phyloP scores from a whole-genome alignment of 257 asterid species.

The Primulina tabacum region DNA sequence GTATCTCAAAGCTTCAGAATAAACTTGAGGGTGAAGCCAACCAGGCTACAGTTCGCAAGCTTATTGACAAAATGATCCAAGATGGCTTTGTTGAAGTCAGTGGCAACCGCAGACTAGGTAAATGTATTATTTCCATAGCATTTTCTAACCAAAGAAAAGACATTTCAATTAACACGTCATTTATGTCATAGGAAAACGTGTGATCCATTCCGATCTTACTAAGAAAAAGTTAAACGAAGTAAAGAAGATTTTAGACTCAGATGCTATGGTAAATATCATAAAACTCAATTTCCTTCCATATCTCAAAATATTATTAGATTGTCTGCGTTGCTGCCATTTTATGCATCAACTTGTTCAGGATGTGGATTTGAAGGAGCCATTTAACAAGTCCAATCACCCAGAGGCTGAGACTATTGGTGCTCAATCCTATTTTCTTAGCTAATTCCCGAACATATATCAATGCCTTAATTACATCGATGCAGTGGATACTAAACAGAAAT shows the following conservation, averaged over 20 bases:
- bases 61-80: slow-evolving; percentile 76
- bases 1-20: slow-evolving; percentile 63
- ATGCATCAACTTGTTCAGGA: slow-evolving; percentile 41
- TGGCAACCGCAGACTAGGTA: slow-evolving; percentile 81
- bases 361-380: slow-evolving; percentile 43
- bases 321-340: slow-evolving; percentile 10
- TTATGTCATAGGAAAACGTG: slow-evolving; percentile 75
- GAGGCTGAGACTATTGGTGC: slow-evolving; percentile 41
- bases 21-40: slow-evolving; percentile 77
- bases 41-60: slow-evolving; percentile 58
- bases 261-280: slow-evolving; percentile 48
- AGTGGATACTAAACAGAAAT: background rate
- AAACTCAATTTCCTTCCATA: background rate
- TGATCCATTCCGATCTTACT: slow-evolving; percentile 79
- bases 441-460: background rate
- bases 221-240: slow-evolving; percentile 68
- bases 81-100: slow-evolving; percentile 80
- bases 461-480: background rate
- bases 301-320: slow-evolving; percentile 9
- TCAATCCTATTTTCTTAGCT: slow-evolving; percentile 16
- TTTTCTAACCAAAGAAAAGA: slow-evolving; percentile 8
- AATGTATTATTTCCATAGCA: background rate
- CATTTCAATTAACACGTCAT: slow-evolving; percentile 15
- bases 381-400: slow-evolving; percentile 35
- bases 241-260: slow-evolving; percentile 50